Evolutionary conservation across 306 rosid genomes (phyloP), one percentile per base, ranked within the genome.

Genomic region (Abrus pulchellus): DNA sequence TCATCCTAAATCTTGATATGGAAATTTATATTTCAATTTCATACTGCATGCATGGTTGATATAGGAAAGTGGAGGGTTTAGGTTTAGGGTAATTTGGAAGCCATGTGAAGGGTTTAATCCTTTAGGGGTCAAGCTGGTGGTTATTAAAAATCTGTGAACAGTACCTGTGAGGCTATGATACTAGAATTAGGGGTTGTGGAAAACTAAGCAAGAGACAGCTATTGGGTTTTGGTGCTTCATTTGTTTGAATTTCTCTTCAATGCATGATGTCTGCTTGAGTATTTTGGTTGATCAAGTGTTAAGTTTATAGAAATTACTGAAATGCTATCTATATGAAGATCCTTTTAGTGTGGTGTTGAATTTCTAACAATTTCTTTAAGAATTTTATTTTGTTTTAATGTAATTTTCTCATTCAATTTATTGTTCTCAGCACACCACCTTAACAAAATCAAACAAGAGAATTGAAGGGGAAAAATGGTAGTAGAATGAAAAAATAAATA

Each of bases 71-170:
- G 61, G 48, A 79, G 2, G 33, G 63, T 60, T 68, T 43, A 10
- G 47, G 72, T 49, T 62, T 64, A 77, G 53, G 75, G 52, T 43
- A 55, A 44, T 65, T 64, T 80, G 55, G 68, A 53, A 53, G 27
- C 20, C 68, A 41, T 49, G 36, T 3, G 66, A 38, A 10, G 28
- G 66, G 34, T 72, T 80, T 27, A 33, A 52, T 20, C 20, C 20
- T 20, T 20, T 20, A 20, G 20, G 60, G 53, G 41, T 47, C 67
- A 47, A 45, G 13, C n/a, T 45, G 14, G 53, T 72, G 72, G 29
- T 49, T 63, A 30, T 61, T 72, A 28, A 12, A 12, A 72, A 79
- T 41, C 41, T 80, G 54, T 8, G 73, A 40, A 80, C 34, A 40
- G 34, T 43, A 59, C 67, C 32, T 27, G 30, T 50, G 36, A 80